phyloP scores from a whole-genome alignment of 2,329 filamentous ascomycete species.

The Berkeleyomyces basicola region DNA sequence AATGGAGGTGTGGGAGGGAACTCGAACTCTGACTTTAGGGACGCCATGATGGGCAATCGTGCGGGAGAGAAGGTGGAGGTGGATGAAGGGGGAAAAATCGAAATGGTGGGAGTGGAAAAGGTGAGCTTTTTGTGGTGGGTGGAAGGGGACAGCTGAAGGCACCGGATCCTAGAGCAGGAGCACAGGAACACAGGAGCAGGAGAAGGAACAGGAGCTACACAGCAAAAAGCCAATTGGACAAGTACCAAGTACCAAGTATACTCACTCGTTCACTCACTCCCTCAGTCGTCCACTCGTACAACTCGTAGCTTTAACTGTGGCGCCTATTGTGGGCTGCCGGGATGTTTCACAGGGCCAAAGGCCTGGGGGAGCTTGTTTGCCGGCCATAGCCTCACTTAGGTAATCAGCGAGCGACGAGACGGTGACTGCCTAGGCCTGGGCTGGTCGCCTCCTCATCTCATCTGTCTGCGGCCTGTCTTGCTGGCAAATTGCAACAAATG shows the following conservation, averaged over 20 bases:
- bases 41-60: constrained; percentile 13
- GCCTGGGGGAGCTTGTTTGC: background rate
- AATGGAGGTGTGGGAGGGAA: constrained; percentile 27
- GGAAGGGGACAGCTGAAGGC: background rate
- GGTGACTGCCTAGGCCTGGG: too few species aligned
- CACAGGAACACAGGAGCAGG: background rate
- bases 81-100: background rate
- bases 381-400: background rate
- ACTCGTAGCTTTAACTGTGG: background rate
- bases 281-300: too few species aligned
- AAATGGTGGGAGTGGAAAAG: background rate
- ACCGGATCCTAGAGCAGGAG: background rate
- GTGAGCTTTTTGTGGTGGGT: constrained; percentile 9
- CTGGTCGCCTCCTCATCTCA: too few species aligned
- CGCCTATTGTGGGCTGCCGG: background rate
- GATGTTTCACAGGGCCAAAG: background rate
- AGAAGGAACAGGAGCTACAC: background rate
- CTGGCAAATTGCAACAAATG: too few species aligned
- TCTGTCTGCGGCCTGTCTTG: too few species aligned
- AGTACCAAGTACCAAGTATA: too few species aligned
- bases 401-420: too few species aligned
- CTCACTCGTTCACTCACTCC: too few species aligned
- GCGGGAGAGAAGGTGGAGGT: background rate
- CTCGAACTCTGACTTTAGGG: constrained; percentile 24
- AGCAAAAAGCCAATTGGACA: too few species aligned